These are phyloP conservation scores for Ogataea hybrid DNA, from an alignment of 1,139 yeast genomes.

Conservation along the genomic window DNA sequence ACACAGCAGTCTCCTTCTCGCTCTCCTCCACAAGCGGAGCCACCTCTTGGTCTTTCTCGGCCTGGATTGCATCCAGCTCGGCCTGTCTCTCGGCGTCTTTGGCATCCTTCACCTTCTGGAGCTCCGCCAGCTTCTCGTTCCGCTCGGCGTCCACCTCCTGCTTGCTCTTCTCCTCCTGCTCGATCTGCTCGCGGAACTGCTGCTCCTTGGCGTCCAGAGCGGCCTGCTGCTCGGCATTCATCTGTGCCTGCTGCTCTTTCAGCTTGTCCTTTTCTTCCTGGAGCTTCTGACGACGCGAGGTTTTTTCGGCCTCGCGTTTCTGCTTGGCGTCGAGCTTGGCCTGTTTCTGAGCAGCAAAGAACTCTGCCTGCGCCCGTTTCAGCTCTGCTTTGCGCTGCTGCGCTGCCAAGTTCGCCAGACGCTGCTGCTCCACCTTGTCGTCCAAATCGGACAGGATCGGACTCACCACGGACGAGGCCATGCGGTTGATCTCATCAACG, in stretches of 20 bases:
- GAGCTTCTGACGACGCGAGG: conserved; percentile 40
- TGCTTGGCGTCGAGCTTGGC: conserved; percentile 43
- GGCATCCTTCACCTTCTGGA: conserved; percentile 32
- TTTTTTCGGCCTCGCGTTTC: conserved; percentile 41
- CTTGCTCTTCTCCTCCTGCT: conserved; percentile 33
- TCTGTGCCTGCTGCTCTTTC: conserved; percentile 31
- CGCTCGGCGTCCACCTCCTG: conserved; percentile 34
- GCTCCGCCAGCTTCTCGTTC: conserved; percentile 33
- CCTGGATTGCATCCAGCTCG: conserved; percentile 34
- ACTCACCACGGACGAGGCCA: conserved; percentile 79
- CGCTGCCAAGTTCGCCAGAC: conserved; percentile 53
- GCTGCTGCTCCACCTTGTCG: conserved; percentile 62
- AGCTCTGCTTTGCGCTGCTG: conserved; percentile 38
- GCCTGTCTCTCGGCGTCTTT: conserved; percentile 35
- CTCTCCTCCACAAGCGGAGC: conserved; percentile 32
- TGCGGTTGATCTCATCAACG: conserved; percentile 69
- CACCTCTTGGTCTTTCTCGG: conserved; percentile 31
- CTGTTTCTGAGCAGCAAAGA: conserved; percentile 46
- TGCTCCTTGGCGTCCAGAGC: conserved; percentile 35
- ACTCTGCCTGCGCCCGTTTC: conserved; percentile 50
- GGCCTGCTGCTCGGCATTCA: conserved; percentile 30
- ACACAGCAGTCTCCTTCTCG: conserved; percentile 26
- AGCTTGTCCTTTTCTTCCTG: conserved; percentile 31
- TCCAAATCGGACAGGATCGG: conserved; percentile 84
- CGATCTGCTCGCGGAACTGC: conserved; percentile 32